Conservation (phyloP, 2,329 filamentous ascomycete species). For the Exophiala sideris region DNA sequence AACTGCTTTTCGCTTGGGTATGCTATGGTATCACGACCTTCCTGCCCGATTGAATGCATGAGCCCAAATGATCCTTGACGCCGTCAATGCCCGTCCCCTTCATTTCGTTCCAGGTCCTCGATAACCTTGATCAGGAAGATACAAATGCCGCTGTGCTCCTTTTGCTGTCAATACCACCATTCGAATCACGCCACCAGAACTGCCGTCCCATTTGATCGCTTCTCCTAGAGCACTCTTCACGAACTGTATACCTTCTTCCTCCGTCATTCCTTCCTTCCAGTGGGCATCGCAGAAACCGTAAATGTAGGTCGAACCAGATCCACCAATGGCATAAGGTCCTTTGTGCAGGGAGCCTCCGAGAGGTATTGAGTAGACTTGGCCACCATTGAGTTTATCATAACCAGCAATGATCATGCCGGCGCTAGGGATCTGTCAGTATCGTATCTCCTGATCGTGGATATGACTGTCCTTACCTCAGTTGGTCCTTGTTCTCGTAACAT, state of each 20-base stretch:
- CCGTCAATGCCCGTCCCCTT: conserved; percentile 5
- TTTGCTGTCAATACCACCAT: conserved; percentile 93
- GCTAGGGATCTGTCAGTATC: conserved; percentile 46
- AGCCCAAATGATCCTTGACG: conserved; percentile 31
- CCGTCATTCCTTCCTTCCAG: conserved; percentile 93
- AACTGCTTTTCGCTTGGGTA: too few relatives aligned
- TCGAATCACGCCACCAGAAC: conserved; percentile 94
- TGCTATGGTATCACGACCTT: too few relatives aligned
- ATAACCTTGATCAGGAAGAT: conserved; percentile 90
- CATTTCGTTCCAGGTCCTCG: conserved; percentile 61
- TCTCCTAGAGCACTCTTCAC: conserved; percentile 88
- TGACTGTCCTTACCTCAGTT: conserved; percentile 64
- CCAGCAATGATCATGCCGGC: conserved; percentile 98
- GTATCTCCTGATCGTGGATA: background rate
- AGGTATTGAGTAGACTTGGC: conserved; percentile 96
- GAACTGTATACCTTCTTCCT: conserved; percentile 84
- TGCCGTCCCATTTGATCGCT: conserved; percentile 99
- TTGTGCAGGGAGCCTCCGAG: conserved; percentile 96
- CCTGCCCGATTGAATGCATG: conserved; percentile 21
- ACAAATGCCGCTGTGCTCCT: conserved; percentile 89
- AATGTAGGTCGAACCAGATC: conserved; percentile 97
- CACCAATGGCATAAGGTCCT: conserved; percentile 91
- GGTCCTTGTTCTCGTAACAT: conserved; percentile 97
- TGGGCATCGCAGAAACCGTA: conserved; percentile 97
- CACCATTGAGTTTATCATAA: conserved; percentile 90